Conservation (phyloP, 129 eudicot species). For the Calendula officinalis region DNA sequence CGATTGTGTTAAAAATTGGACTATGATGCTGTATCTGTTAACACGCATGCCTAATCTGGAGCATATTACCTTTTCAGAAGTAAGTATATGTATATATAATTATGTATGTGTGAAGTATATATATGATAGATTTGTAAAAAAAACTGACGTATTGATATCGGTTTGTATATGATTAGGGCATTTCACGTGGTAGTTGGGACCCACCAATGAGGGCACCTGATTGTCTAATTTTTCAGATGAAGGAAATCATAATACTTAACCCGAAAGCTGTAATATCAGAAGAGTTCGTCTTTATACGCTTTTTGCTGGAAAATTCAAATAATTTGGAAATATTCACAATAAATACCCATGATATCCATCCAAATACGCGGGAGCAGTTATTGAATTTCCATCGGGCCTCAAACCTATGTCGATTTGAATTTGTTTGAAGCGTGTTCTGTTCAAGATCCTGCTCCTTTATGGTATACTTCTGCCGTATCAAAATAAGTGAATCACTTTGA, state of each 20-base stretch:
- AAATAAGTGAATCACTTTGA: too few species aligned
- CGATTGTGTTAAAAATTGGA: slow-evolving; percentile 14
- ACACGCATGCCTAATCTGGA: slow-evolving; percentile 35
- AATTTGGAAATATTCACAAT: slow-evolving; percentile 9
- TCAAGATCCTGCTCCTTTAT: neutral
- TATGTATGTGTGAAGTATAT: neutral
- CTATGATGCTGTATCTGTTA: slow-evolving; percentile 7
- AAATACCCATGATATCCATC: slow-evolving; percentile 1
- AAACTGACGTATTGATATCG: neutral
- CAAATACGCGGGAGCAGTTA: slow-evolving; percentile 3
- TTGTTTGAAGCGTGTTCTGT: slow-evolving; percentile 6
- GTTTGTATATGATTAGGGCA: slow-evolving; percentile 18
- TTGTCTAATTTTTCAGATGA: slow-evolving; percentile 10
- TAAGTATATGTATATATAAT: slow-evolving; percentile 18
- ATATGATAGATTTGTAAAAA: neutral
- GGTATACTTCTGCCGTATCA: too few species aligned
- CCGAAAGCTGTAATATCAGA: slow-evolving; percentile 15
- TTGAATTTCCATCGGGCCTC: slow-evolving; percentile 16
- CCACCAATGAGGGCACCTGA: slow-evolving; percentile 12
- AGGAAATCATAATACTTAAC: slow-evolving; percentile 23
- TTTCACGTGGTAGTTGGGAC: slow-evolving; percentile 14
- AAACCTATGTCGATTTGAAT: slow-evolving; percentile 8
- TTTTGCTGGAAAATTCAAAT: neutral
- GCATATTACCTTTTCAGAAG: slow-evolving; percentile 29
- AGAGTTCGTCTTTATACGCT: slow-evolving; percentile 19